A percentile compares a stretch with the other conserved stretches of the same genome.
phyloP scores from a whole-genome alignment of 1,284 basidiomycete species.

The Sporisorium iseilematis-ciliati region DNA sequence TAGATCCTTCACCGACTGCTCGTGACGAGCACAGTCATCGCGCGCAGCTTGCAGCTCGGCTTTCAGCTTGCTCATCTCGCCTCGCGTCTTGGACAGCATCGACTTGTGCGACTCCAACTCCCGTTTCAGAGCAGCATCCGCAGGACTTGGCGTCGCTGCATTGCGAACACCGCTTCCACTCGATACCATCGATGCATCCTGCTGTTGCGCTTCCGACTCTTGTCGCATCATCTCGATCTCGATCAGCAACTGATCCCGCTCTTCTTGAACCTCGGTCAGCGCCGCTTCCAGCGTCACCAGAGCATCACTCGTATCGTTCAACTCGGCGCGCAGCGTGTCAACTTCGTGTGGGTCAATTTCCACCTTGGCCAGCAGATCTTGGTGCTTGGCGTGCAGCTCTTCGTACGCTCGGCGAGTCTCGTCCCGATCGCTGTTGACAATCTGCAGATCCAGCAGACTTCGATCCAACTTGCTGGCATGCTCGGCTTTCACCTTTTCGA shows the following conservation, averaged over 20 bases:
- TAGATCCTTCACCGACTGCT: constrained; percentile 50
- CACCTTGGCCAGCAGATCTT: constrained; percentile 36
- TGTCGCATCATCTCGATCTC: constrained; percentile 62
- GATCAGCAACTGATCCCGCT: constrained; percentile 66
- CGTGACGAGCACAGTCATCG: constrained; percentile 76
- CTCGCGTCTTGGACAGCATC: constrained; percentile 74
- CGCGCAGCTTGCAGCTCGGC: constrained; percentile 83
- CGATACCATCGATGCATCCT: constrained; percentile 16
- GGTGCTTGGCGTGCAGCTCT: constrained; percentile 48
- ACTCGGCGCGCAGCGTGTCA: constrained; percentile 75
- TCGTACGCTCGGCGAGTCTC: constrained; percentile 48
- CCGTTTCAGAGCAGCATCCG: constrained; percentile 42
- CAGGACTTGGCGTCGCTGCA: constrained; percentile 13
- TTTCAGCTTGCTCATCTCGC: constrained; percentile 68
- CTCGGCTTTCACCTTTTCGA: constrained; percentile 24
- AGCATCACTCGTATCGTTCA: constrained; percentile 69
- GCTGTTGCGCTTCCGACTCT: constrained; percentile 33
- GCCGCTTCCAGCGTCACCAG: constrained; percentile 69
- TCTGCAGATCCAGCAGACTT: constrained; percentile 35
- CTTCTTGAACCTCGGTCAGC: constrained; percentile 68
- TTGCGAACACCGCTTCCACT: constrained; percentile 11
- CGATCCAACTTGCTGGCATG: constrained; percentile 44
- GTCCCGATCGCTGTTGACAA: constrained; percentile 33
- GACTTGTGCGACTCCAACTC: constrained; percentile 83
- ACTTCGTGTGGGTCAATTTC: constrained; percentile 72